Evolutionary conservation across 2,329 filamentous ascomycete species (phyloP).

Genomic region (Aspergillus neotritici): DNA sequence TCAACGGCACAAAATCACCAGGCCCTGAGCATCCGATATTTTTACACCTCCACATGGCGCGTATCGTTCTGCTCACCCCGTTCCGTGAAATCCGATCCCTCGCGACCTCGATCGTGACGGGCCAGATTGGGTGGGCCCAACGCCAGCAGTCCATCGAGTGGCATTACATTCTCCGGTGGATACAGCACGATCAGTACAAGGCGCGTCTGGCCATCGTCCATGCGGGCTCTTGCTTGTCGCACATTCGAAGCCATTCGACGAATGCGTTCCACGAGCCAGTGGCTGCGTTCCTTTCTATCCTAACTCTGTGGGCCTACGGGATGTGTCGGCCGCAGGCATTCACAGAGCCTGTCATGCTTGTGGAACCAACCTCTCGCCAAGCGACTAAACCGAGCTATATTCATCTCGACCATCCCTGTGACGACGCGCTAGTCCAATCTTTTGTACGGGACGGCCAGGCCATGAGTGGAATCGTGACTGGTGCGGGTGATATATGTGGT

Average conservation of each 20-base stretch:
- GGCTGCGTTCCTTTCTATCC: constrained; percentile 42
- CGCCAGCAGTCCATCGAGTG: constrained; percentile 28
- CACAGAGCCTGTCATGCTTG: constrained; percentile 25
- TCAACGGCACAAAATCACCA: constrained; percentile 45
- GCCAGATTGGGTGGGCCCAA: constrained; percentile 27
- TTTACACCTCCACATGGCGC: constrained; percentile 51
- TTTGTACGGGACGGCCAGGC: constrained; percentile 48
- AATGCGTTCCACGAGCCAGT: constrained; percentile 46
- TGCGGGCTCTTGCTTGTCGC: constrained; percentile 49
- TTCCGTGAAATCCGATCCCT: constrained; percentile 44
- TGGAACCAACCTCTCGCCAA: constrained; percentile 6
- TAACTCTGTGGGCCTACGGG: constrained; percentile 47
- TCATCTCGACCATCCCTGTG: constrained; percentile 50
- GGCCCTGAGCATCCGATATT: constrained; percentile 53
- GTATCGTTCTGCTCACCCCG: constrained; percentile 49
- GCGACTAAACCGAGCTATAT: constrained; percentile 41
- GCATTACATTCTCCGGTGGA: constrained; percentile 46
- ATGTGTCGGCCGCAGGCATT: constrained; percentile 24
- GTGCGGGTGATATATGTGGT: constrained; percentile 48
- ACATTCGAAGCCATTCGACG: constrained; percentile 46
- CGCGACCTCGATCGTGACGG: constrained; percentile 31
- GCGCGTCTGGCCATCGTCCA: constrained; percentile 54
- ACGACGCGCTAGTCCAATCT: constrained; percentile 54
- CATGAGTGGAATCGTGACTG: constrained; percentile 49
- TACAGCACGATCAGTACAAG: constrained; percentile 49